These are phyloP conservation scores for Stachybotrys echinatus DNA, from an alignment of 2,329 filamentous ascomycete species.

Conservation along the genomic window DNA sequence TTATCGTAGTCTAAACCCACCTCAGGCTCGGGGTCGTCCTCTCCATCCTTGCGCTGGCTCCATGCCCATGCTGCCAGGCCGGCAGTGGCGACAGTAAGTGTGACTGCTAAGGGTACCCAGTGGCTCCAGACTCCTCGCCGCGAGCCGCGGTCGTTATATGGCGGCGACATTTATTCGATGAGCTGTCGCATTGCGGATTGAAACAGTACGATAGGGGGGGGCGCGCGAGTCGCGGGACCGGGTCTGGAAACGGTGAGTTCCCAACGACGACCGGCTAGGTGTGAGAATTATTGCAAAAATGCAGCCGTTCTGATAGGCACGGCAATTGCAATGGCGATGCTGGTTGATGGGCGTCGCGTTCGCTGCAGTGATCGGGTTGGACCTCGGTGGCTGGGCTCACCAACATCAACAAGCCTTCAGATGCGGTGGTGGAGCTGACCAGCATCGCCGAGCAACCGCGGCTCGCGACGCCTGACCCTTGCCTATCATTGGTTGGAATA, in stretches of 20 bases:
- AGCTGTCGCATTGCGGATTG: constrained; percentile 27
- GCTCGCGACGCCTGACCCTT: constrained; percentile 4
- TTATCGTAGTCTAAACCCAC: constrained; percentile 42
- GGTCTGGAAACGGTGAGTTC: neutral
- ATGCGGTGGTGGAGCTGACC: constrained; percentile 24
- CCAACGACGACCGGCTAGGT: neutral
- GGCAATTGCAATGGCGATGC: too few relatives aligned
- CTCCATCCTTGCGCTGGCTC: constrained; percentile 77
- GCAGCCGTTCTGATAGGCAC: too few relatives aligned
- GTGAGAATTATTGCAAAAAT: neutral
- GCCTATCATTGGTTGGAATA: constrained; percentile 9
- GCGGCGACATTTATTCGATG: constrained; percentile 48
- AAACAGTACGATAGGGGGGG: constrained; percentile 3
- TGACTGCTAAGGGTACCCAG: constrained; percentile 85
- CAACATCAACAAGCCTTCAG: constrained; percentile 16
- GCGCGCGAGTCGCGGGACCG: neutral
- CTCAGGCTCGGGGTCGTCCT: constrained; percentile 54
- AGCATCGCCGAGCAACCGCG: constrained; percentile 19
- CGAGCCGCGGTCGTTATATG: constrained; percentile 53
- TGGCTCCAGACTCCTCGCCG: constrained; percentile 66
- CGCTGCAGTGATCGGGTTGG: constrained; percentile 6
- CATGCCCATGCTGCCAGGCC: constrained; percentile 89
- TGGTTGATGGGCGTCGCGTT: too few relatives aligned
- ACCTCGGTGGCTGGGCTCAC: constrained; percentile 23
- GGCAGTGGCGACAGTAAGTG: constrained; percentile 80